Percentiles rank a stretch among this genome's conserved stretches.
These are phyloP conservation scores for Silene latifolia DNA, from an alignment of 148 eudicot genomes.

Conservation along the genomic window DNA sequence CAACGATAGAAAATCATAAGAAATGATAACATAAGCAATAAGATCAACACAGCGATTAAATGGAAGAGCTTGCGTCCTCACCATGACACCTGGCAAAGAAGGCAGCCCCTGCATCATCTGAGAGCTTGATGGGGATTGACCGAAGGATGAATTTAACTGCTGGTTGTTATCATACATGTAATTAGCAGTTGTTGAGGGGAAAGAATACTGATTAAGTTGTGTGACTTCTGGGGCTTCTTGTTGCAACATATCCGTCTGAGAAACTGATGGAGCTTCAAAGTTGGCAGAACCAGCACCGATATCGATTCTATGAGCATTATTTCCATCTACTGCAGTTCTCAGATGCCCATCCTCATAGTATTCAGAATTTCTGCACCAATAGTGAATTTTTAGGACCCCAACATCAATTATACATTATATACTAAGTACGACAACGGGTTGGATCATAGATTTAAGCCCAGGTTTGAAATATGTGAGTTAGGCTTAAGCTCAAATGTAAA, in stretches of 20 bases:
- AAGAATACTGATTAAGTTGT: constrained; percentile 62
- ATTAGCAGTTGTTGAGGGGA: constrained; percentile 59
- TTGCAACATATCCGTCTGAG: constrained; percentile 59
- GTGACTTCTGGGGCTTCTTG: constrained; percentile 51
- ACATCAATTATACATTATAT: not conserved
- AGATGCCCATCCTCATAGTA: constrained; percentile 71
- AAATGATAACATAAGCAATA: not conserved
- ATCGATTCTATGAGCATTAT: constrained; percentile 51
- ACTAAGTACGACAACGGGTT: too few species aligned
- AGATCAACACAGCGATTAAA: not conserved
- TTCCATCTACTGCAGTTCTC: constrained; percentile 52
- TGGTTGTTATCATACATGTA: constrained; percentile 68
- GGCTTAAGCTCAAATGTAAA: too few species aligned
- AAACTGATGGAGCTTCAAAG: constrained; percentile 59
- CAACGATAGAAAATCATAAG: not conserved
- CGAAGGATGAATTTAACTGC: constrained; percentile 52
- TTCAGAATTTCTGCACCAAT: constrained; percentile 60
- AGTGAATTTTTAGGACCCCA: not conserved
- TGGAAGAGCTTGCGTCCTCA: constrained; percentile 25
- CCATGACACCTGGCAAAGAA: constrained; percentile 59
- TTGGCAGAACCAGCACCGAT: constrained; percentile 41
- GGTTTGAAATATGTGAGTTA: too few species aligned
- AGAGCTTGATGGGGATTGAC: constrained; percentile 51
- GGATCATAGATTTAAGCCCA: too few species aligned
- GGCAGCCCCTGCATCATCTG: constrained; percentile 77